Base-by-base conservation (phyloP, 805 yeast genomes). In the Saccharomycopsis sp. region DNA sequence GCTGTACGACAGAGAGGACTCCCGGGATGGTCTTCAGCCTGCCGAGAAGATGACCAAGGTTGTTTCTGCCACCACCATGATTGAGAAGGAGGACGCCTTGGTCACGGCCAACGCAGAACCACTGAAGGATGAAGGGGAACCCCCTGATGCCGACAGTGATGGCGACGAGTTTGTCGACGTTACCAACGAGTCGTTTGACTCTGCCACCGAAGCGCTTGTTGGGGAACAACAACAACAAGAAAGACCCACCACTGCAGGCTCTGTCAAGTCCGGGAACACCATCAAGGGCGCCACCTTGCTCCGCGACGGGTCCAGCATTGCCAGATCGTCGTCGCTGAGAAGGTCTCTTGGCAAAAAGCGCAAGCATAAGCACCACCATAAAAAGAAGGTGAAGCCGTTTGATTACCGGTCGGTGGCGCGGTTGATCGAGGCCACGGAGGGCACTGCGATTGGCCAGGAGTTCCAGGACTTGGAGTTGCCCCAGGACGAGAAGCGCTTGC, bases 401-500 rank as follows among this genome's bases (percentile, higher is more conserved):
- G 40, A 38, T 34, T 36, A 36, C 22, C 19, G 27, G 9, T 13
- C 80, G 0, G 58, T 75, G 25, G 73, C 76, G 8, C 65, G 68
- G 36, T 15, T 74, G 18, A 55, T 74, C 29, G 74, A 71, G 50
- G 73, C 78, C 30, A 71, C 75, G 36, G 77, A 75, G 52, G 80
- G 80, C 6, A 70, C 77, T 5, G 67, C 72, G 4, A 71, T 74
- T 41, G 81, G 81, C 3, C 77, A 73, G 52, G 92, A 85, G 50
- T 83, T 87, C 55, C 74, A 77, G 31, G 74, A 75, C 39, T 61
- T 88, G 44, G 82, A 80, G 29, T 67, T 87, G 49, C 87, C 89
- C 7, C 61, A 69, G 0, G 80, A 79, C 45, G 95, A 87, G 53
- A 80, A 82, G 50, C 79, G 75, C 52, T 66, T 88, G 30, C 65